phyloP scores from a whole-genome alignment of 2,329 filamentous ascomycete genomes.

The Xylariaceae sp. region DNA sequence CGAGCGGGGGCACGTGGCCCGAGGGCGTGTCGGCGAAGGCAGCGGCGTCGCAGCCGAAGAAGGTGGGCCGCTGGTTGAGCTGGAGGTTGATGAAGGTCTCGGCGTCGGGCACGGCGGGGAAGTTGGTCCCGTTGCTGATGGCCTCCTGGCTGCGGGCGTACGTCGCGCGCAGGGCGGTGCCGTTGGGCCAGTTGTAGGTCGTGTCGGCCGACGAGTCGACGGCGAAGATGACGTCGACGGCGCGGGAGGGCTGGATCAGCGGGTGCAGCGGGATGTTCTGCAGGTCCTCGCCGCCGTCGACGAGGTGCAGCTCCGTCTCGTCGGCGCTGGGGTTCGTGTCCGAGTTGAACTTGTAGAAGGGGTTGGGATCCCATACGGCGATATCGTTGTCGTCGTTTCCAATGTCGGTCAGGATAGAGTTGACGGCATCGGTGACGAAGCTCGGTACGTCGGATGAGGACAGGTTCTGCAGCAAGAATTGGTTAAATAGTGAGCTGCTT shows the following conservation, averaged over 20 bases:
- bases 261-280: conserved; percentile 80
- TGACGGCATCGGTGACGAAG: conserved; percentile 47
- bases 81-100: conserved; percentile 78
- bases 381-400: conserved; percentile 65
- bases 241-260: conserved; percentile 66
- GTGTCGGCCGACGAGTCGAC: conserved; percentile 76
- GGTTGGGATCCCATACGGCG: conserved; percentile 69
- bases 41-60: conserved; percentile 71
- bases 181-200: conserved; percentile 67
- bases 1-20: conserved; percentile 47
- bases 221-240: conserved; percentile 77
- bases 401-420: conserved; percentile 48
- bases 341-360: conserved; percentile 64
- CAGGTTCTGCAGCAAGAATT: conserved; percentile 64
- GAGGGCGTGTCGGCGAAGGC: conserved; percentile 45
- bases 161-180: conserved; percentile 68
- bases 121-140: conserved; percentile 61
- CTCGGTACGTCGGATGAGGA: conserved; percentile 37
- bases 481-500: conserved; percentile 79
- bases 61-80: conserved; percentile 68
- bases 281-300: conserved; percentile 73
- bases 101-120: conserved; percentile 67
- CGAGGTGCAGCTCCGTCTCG: conserved; percentile 57
- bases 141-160: conserved; percentile 60
- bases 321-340: conserved; percentile 53